Percentiles rank a stretch among this genome's conserved stretches.
These are phyloP conservation scores for Cotoneaster glaucophyllus DNA, from an alignment of 306 rosid genomes.

Conservation along the genomic window DNA sequence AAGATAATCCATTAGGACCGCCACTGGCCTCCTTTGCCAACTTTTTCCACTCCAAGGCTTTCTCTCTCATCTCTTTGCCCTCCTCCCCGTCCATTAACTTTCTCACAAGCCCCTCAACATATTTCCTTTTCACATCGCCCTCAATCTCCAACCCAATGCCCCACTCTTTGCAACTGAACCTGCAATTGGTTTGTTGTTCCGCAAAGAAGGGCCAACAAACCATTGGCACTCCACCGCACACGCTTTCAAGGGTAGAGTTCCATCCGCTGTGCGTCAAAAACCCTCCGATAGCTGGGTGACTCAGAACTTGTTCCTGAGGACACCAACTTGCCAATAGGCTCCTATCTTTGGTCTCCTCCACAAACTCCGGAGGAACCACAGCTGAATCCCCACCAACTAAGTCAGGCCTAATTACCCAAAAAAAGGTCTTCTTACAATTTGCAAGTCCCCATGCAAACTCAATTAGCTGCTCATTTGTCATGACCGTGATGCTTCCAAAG, in stretches of 20 bases:
- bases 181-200: conserved; percentile 55
- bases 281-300: too few relatives aligned
- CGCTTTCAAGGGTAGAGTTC: conserved; percentile 62
- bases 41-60: conserved; percentile 38
- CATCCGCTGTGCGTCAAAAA: conserved; percentile 35
- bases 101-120: conserved; percentile 38
- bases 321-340: conserved; percentile 49
- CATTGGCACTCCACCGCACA: conserved; percentile 49
- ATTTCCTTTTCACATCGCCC: conserved; percentile 28
- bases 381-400: conserved; percentile 34
- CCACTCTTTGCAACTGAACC: conserved; percentile 44
- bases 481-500: conserved; percentile 45
- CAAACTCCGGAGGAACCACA: conserved; percentile 29
- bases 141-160: conserved; percentile 63
- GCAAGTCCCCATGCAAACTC: conserved; percentile 79
- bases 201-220: conserved; percentile 57
- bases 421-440: conserved; percentile 28
- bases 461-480: conserved; percentile 39
- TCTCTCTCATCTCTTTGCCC: conserved; percentile 42
- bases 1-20: conserved; percentile 26
- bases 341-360: conserved; percentile 25
- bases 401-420: conserved; percentile 61
- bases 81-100: conserved; percentile 52
- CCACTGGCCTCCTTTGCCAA: conserved; percentile 27
- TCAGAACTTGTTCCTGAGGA: conserved; percentile 44